Base-by-base conservation (phyloP, 2,329 filamentous ascomycete species). In the Paracoccidioides lutzii region DNA sequence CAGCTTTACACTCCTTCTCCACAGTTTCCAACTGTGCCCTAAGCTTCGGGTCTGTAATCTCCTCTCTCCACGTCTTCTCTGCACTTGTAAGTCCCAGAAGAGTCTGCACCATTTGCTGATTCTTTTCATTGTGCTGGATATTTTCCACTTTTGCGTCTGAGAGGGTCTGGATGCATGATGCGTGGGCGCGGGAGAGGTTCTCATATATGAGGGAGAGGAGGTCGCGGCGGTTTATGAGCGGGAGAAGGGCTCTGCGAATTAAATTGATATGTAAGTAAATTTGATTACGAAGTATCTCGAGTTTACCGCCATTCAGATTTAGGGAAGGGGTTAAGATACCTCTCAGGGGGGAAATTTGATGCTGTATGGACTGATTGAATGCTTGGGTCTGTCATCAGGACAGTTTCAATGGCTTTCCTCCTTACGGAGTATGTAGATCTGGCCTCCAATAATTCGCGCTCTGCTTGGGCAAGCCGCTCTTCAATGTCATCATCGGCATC, bases 341-440 rank as follows among this genome's bases (percentile, higher is more conserved):
- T 80, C 71, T 93, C 87, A 53, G 83, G 75, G 46, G 81, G 79
- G 2, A 81, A 80, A 15, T 81, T 77, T 10, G 79, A 80, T 45
- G 82, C 82, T 58, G 80, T 75, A 67, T 94, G 87, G 42, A 91
- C 82, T 5, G 88, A 85, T 64, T 87, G 88, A 56, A 94, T 74
- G 43, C 87, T 82, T 6, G 89, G 88, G 63, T 88, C 85, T 56
- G 83, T 83, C 62, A 82, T 81, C 61, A 93, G 71, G 54, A 88
- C 81, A 49, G 78, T 82, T 59, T 86, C 81, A 28, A 84, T 76
- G 28, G 87, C 82, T 58, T 82, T 82, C 66, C 84, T 84, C 59
- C 82, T 82, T 55, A 91, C 75, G 43, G 81, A 77, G 69, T 88
- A 87, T 57, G 78, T 77, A 55, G 87, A 83, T 65, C 83, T 82